phyloP scores from a whole-genome alignment of 257 asterid genomes.

The Solanum pennellii region DNA sequence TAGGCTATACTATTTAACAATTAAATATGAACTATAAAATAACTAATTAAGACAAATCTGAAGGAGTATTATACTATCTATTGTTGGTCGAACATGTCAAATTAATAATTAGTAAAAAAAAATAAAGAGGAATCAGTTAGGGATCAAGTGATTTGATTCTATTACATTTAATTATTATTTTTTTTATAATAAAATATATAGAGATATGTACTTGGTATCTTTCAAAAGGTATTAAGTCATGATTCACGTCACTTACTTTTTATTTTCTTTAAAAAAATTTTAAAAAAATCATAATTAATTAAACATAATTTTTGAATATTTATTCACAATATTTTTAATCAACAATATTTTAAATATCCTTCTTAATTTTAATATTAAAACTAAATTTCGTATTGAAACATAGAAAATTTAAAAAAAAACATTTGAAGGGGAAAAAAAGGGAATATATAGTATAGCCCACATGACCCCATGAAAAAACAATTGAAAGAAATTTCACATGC shows the following conservation, averaged over 20 bases:
- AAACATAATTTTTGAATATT: too few relatives aligned
- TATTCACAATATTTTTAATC: too few relatives aligned
- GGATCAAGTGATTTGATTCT: neutral
- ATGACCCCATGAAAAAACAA: neutral
- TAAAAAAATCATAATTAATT: too few relatives aligned
- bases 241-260: neutral
- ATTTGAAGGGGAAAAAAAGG: neutral
- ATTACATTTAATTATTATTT: neutral
- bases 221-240: neutral
- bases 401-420: rapidly evolving
- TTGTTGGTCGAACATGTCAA: neutral
- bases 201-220: neutral
- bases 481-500: neutral
- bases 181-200: too few relatives aligned
- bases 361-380: too few relatives aligned
- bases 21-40: too few relatives aligned
- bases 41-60: neutral
- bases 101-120: too few relatives aligned
- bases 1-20: too few relatives aligned
- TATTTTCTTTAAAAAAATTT: too few relatives aligned
- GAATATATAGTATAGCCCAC: neutral
- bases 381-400: too few relatives aligned
- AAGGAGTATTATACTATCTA: neutral
- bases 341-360: too few relatives aligned
- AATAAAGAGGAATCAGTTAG: neutral